Evolutionary conservation across 192 early-diverging fungal species (phyloP).

Genomic region (Coemansia sp.): DNA sequence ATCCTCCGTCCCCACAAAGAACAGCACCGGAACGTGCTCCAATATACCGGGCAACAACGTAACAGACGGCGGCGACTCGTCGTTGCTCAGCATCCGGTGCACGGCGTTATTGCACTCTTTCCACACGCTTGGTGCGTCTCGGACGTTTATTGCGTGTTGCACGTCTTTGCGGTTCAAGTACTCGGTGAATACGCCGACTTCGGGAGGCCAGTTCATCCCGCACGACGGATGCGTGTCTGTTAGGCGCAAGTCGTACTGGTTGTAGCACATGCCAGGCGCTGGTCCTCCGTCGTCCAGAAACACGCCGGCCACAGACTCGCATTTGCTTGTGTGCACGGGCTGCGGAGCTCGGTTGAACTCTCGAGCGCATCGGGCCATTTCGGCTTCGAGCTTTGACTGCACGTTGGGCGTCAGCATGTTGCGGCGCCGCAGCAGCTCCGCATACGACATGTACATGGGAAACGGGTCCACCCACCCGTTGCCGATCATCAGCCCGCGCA

Average conservation of each 20-base stretch:
- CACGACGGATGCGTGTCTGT: slow-evolving; percentile 60
- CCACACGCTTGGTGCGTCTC: slow-evolving; percentile 41
- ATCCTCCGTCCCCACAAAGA: slow-evolving; percentile 68
- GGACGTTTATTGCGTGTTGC: slow-evolving; percentile 54
- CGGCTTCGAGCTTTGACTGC: slow-evolving; percentile 16
- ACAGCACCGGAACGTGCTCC: slow-evolving; percentile 49
- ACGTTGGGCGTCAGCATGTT: slow-evolving; percentile 23
- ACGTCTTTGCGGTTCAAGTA: slow-evolving; percentile 56
- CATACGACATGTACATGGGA: slow-evolving; percentile 56
- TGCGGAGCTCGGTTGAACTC: slow-evolving; percentile 47
- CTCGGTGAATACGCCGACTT: slow-evolving; percentile 38
- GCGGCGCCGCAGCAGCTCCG: slow-evolving; percentile 45
- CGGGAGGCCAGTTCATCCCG: slow-evolving; percentile 59
- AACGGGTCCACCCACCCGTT: slow-evolving; percentile 78
- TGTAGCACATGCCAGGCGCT: slow-evolving; percentile 56
- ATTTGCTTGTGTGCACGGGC: slow-evolving; percentile 45
- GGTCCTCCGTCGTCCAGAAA: slow-evolving; percentile 43
- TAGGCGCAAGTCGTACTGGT: slow-evolving; percentile 70
- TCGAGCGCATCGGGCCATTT: slow-evolving; percentile 37
- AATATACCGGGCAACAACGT: slow-evolving; percentile 54
- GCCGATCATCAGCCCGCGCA: slow-evolving; percentile 62
- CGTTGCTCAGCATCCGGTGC: slow-evolving; percentile 24
- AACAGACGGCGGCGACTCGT: slow-evolving; percentile 48
- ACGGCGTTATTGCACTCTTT: slow-evolving; percentile 60
- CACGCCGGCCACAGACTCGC: slow-evolving; percentile 33